A percentile compares a stretch with the other conserved stretches of the same genome.
Conservation (phyloP, 2,329 filamentous ascomycete species). For the Dactylellina parvicollis region DNA sequence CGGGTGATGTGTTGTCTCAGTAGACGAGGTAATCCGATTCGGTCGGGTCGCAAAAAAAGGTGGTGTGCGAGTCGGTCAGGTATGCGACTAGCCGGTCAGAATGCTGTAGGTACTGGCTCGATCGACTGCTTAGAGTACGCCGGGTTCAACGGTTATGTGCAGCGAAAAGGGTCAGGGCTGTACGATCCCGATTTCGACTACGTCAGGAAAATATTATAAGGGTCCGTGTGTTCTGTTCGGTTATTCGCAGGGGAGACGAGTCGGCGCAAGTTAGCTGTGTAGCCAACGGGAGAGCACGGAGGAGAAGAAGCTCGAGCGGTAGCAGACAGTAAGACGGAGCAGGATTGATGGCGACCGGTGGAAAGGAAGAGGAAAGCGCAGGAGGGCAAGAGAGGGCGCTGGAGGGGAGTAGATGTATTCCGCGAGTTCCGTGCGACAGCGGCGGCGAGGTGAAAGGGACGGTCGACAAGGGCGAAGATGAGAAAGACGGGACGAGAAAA, state of each 20-base stretch:
- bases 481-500: slow-evolving; percentile 30
- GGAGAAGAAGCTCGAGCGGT: slow-evolving; percentile 1
- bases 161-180: slow-evolving; percentile 18
- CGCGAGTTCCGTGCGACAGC: slow-evolving; percentile 2
- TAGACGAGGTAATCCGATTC: slow-evolving; percentile 53
- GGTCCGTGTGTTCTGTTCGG: background rate
- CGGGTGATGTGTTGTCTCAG: slow-evolving; percentile 51
- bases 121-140: background rate
- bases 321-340: slow-evolving; percentile 12
- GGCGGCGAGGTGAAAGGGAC: background rate
- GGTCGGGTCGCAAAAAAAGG: slow-evolving; percentile 27
- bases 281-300: slow-evolving; percentile 5
- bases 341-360: background rate
- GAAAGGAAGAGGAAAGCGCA: slow-evolving; percentile 3
- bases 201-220: background rate
- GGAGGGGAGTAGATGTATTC: slow-evolving; percentile 37
- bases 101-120: background rate
- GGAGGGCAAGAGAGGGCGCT: slow-evolving; percentile 11
- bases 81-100: slow-evolving; percentile 43
- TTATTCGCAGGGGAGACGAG: background rate
- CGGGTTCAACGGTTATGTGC: slow-evolving; percentile 44
- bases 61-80: slow-evolving; percentile 16
- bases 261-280: slow-evolving; percentile 5
- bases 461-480: slow-evolving; percentile 16
- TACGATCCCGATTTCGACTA: slow-evolving; percentile 18